Base-by-base conservation (phyloP, 345 rosid species). In the Arabis hirsuta region DNA sequence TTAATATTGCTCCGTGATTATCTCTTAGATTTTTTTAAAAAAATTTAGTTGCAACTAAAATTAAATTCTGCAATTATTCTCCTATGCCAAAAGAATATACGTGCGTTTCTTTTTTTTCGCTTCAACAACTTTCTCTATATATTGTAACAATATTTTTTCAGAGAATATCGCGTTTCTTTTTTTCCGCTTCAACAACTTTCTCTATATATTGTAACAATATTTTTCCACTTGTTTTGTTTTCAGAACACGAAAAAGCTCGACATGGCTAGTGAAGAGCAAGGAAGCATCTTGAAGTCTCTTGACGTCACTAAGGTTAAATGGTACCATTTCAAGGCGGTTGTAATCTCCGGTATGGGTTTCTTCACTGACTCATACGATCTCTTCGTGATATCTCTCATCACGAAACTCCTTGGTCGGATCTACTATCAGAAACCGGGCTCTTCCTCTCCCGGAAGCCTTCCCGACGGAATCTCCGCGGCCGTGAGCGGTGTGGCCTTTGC, bases 261-360 rank as follows among this genome's bases (percentile, higher is more conserved):
- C 44, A 88, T 90, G 94, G 81, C 77, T 12, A 32, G 51, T 12
- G 80, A 85, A 31, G 84, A 85, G 5, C 76, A 84, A 47, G 4
- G 77, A 48, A 65, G 73, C 26, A 82, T 90, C 61, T 85, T 90
- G 29, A 81, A 71, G 41, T 82, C 91, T 44, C 93, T 90, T 11
- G 93, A 90, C 46, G 79, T 26, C 3, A 87, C 93, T 2, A 83
- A 84, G 78, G 76, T 84, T 29, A 90, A 86, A 67, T 72, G 76
- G 80, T 90, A 84, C 73, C 92, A 85, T 71, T 58, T 79, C 74
- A 90, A 81, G 4, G 83, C 94, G 12, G 81, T 88, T 12, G 70
- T 90, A 19, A 77, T 90, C 73, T 90, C 96, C 14, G 91, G 96
- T 10, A 88, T 90, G 94, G 94, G 96, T 20, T 90, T 90, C 76